These are phyloP conservation scores for Verticillium dahliae DNA, from an alignment of 2,329 filamentous ascomycete genomes.

Conservation along the genomic window DNA sequence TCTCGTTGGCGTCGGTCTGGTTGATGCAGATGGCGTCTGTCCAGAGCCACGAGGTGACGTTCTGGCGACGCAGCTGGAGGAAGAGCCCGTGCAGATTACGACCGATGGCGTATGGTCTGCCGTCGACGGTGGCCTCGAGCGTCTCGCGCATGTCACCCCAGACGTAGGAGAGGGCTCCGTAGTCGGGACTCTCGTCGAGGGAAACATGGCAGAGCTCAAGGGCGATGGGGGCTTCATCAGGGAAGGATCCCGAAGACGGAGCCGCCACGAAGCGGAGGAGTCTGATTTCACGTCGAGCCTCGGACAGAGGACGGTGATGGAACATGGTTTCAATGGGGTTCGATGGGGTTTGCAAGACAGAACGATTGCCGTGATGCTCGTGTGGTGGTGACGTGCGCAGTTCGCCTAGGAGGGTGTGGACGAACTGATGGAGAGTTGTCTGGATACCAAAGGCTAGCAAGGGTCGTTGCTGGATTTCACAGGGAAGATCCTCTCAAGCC, in stretches of 20 bases:
- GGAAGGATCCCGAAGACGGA: background rate
- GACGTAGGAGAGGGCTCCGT: conserved; percentile 14
- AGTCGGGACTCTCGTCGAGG: conserved; percentile 1
- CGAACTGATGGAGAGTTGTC: no score
- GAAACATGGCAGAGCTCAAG: conserved; percentile 10
- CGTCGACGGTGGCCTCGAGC: conserved; percentile 1
- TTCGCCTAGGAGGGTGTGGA: no score
- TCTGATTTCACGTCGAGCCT: conserved; percentile 8
- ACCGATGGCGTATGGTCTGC: background rate
- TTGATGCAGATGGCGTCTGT: conserved; percentile 15
- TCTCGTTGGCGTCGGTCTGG: conserved; percentile 12
- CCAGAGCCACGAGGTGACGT: conserved; percentile 9
- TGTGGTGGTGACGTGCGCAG: no score
- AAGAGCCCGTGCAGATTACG: conserved; percentile 3
- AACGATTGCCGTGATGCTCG: no score
- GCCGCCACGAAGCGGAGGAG: conserved; percentile 8
- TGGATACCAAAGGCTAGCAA: no score
- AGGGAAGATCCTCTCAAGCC: no score
- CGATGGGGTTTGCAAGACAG: no score
- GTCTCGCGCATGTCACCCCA: conserved; percentile 9
- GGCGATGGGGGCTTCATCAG: background rate
- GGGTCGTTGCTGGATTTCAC: no score
- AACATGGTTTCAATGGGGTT: background rate
- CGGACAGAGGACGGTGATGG: background rate
- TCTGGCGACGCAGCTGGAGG: conserved; percentile 2